phyloP scores from a whole-genome alignment of 140 eudicot species.

The Senecio squalidus region DNA sequence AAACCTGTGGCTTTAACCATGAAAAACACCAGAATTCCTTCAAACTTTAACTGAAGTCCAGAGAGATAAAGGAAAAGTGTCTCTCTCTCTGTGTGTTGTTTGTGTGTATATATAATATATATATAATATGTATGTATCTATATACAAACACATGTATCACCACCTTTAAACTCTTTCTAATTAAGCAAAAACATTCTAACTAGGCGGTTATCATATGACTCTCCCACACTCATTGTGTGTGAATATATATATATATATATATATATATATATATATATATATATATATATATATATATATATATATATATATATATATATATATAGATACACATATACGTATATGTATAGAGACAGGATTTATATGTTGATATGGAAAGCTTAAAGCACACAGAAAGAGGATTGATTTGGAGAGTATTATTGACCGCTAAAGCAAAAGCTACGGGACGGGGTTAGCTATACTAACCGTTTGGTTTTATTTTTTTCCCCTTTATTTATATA shows the following conservation, averaged over 20 bases:
- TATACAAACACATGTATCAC: conserved; percentile 7
- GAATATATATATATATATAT: neutral
- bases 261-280: too few species aligned
- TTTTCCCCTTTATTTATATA: neutral
- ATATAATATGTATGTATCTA: neutral
- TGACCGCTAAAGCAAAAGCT: conserved; percentile 69
- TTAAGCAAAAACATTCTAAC: conserved; percentile 29
- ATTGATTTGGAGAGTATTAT: conserved; percentile 42
- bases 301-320: too few species aligned
- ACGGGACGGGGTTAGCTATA: conserved; percentile 6
- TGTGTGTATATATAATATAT: neutral
- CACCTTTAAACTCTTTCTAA: conserved; percentile 41
- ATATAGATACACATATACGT: too few species aligned
- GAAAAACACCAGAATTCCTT: conserved; percentile 53
- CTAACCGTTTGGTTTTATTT: conserved; percentile 11
- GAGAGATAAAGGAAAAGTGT: conserved; percentile 65
- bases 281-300: conserved; percentile 25
- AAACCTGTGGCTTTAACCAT: conserved; percentile 53
- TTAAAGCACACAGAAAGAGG: conserved; percentile 25
- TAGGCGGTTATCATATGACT: conserved; percentile 19
- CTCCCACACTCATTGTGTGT: neutral
- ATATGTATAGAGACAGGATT: conserved; percentile 30
- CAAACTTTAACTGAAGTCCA: conserved; percentile 59
- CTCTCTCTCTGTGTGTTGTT: neutral
- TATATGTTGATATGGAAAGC: conserved; percentile 19